Percentiles rank a stretch among this genome's conserved stretches.
Conservation (phyloP, 2,329 filamentous ascomycete genomes). For the Dothideomycetidae sp. region DNA sequence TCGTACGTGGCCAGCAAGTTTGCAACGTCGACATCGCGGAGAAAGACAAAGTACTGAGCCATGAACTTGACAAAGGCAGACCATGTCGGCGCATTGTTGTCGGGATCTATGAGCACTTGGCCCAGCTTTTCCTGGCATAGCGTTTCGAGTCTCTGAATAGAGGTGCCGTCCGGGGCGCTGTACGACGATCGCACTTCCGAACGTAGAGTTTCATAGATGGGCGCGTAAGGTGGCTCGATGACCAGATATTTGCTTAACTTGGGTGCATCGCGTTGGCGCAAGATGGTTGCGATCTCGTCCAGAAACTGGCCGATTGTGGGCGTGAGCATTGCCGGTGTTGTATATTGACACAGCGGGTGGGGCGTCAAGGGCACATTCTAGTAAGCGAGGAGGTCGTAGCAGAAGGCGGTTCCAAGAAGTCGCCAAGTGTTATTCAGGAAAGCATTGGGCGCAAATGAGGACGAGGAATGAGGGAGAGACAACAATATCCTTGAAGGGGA, state of each 20-base stretch:
- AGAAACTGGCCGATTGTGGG: slow-evolving; percentile 56
- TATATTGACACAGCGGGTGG: too few relatives aligned
- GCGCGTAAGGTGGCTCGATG: slow-evolving; percentile 56
- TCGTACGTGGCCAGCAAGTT: slow-evolving; percentile 64
- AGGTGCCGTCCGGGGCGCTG: slow-evolving; percentile 23
- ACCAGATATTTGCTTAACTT: slow-evolving; percentile 56
- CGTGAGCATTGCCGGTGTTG: slow-evolving; percentile 36
- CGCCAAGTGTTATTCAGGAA: too few relatives aligned
- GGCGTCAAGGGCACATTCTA: too few relatives aligned
- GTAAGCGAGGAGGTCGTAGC: too few relatives aligned
- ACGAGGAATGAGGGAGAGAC: too few relatives aligned
- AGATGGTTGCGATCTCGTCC: slow-evolving; percentile 44
- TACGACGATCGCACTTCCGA: slow-evolving; percentile 50
- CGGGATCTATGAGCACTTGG: slow-evolving; percentile 15
- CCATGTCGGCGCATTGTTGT: slow-evolving; percentile 55
- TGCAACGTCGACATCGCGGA: slow-evolving; percentile 64
- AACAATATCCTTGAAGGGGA: too few relatives aligned
- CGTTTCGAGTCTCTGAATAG: slow-evolving; percentile 44
- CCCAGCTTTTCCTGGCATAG: slow-evolving; percentile 6
- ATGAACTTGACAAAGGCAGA: slow-evolving; percentile 65
- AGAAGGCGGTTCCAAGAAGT: too few relatives aligned
- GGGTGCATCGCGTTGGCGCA: slow-evolving; percentile 49
- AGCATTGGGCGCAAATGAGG: too few relatives aligned
- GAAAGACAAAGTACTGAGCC: slow-evolving; percentile 65
- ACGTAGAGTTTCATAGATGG: slow-evolving; percentile 54